Evolutionary conservation across 495 filamentous ascomycete species (phyloP).

Genomic region (Penicillium robsamsonii): DNA sequence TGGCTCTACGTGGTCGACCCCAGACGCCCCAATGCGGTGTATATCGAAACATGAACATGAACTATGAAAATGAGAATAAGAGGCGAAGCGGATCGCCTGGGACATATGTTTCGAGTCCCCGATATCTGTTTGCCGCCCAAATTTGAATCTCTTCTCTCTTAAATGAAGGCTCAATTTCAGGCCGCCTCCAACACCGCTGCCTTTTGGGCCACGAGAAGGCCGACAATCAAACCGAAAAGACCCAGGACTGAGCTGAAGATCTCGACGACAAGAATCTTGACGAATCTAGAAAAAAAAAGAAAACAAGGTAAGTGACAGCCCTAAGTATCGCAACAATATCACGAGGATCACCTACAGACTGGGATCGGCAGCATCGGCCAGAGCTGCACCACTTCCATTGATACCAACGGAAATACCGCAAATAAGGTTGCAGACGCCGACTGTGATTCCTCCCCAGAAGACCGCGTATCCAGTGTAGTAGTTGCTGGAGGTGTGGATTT

Average conservation of each 20-base stretch:
- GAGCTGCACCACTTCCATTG: slow-evolving; percentile 92
- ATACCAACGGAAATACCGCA: slow-evolving; percentile 98
- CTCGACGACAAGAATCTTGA: slow-evolving; percentile 98
- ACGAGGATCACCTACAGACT: slow-evolving; percentile 62
- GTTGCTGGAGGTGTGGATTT: slow-evolving; percentile 61
- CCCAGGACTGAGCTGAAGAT: slow-evolving; percentile 99
- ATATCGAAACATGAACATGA: slow-evolving; percentile 36
- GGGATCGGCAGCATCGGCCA: slow-evolving; percentile 93
- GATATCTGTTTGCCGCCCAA: slow-evolving; percentile 17
- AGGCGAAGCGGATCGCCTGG: slow-evolving; percentile 2
- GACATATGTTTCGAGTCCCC: neutral
- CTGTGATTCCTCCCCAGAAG: slow-evolving; percentile 93
- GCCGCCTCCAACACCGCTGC: slow-evolving; percentile 67
- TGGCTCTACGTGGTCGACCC: slow-evolving; percentile 36
- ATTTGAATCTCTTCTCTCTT: slow-evolving; percentile 3
- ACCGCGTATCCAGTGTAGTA: slow-evolving; percentile 96
- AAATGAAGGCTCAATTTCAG: slow-evolving; percentile 16
- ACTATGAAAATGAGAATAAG: slow-evolving; percentile 19
- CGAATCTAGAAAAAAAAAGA: slow-evolving; percentile 61
- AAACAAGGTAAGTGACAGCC: slow-evolving; percentile 20
- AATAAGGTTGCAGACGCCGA: slow-evolving; percentile 90
- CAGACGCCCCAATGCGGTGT: slow-evolving; percentile 45
- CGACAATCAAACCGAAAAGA: slow-evolving; percentile 96
- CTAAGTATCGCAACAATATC: slow-evolving; percentile 10
- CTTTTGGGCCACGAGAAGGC: slow-evolving; percentile 80